Evolutionary conservation across 352 stramenopile genomes (phyloP), one percentile per base, ranked within the genome.

Genomic region (Pythium coloratum): DNA sequence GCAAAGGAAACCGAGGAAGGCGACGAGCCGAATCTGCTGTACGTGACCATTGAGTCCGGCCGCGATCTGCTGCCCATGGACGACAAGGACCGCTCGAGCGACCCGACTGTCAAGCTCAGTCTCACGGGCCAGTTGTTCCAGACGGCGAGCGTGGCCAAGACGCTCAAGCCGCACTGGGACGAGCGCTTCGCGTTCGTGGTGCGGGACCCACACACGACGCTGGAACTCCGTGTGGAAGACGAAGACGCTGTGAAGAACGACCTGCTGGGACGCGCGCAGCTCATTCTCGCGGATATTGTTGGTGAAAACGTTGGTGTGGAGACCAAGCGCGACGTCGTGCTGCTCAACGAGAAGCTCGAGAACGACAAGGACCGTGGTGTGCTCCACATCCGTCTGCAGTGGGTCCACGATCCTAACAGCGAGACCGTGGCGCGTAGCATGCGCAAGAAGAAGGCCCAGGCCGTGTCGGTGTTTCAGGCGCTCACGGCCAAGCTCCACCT

Each of bases 61-160:
- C 81, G 80, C 49, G 85, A 91, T 36, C 72, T 97, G 30, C 76
- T 96, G 54, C 72, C 85, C 10, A 95, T 96, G 82, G 87, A 96
- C 72, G 65, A 69, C 56, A 77, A 90, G 63, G 79, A 89, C 26
- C 82, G 69, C 53, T 92, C 81, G 64, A 94, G 84, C 67, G 92
- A 98, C 66, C 92, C 92, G 51, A 78, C 96, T 32, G 88, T 96
- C 34, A 92, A 93, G 60, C 69, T 96, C 34, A 81, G 73, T 70
- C 75, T 82, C 76, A 84, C 73, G 26, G 85, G 89, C 18, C 91
- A 95, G 70, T 76, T 82, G 65, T 81, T 90, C 44, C 80, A 80
- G 63, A 90, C 84, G 16, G 70, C 75, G 24, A 88, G 76, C n/a
- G 72, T 88, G 16, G 72, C 80, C 66, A 88, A 92, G 72, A 89